Percentiles rank a stretch among this genome's conserved stretches.
Conservation (phyloP, 1,284 basidiomycete genomes). For the Chalciporus sp. region DNA sequence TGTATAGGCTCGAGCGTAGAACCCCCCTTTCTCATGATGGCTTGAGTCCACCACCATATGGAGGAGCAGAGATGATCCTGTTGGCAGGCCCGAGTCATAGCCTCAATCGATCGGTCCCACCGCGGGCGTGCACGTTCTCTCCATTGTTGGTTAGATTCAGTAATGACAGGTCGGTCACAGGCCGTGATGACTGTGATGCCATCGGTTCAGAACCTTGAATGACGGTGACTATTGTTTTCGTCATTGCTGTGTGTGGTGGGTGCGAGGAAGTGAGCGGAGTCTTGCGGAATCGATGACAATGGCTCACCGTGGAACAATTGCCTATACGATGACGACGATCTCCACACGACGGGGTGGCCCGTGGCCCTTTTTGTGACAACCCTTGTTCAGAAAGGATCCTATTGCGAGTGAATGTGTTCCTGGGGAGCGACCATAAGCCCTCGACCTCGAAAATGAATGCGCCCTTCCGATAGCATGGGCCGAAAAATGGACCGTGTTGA, state of each 20-base stretch:
- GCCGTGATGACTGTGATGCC: background rate
- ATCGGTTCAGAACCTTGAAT: background rate
- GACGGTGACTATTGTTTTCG: background rate
- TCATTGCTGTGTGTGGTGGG: constrained; percentile 7
- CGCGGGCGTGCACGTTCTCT: background rate
- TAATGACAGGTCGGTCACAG: constrained; percentile 1
- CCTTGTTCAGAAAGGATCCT: constrained; percentile 12
- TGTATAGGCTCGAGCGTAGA: background rate
- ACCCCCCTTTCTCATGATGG: background rate
- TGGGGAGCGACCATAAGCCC: constrained; percentile 7
- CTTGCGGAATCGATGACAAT: background rate
- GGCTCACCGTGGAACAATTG: background rate
- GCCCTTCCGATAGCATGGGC: background rate
- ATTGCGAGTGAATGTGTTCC: background rate
- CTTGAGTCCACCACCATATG: background rate
- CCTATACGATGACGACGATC: background rate
- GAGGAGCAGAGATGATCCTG: background rate
- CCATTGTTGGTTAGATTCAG: constrained; percentile 6
- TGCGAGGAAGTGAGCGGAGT: background rate
- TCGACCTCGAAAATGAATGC: constrained; percentile 8
- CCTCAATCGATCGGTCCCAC: constrained; percentile 16
- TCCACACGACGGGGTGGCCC: constrained; percentile 11
- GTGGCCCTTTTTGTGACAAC: background rate
- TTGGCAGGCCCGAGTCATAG: constrained; percentile 18
- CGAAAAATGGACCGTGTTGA: background rate